Conservation (phyloP, 2,329 filamentous ascomycete species). For the Coniochaeta pulveracea region DNA sequence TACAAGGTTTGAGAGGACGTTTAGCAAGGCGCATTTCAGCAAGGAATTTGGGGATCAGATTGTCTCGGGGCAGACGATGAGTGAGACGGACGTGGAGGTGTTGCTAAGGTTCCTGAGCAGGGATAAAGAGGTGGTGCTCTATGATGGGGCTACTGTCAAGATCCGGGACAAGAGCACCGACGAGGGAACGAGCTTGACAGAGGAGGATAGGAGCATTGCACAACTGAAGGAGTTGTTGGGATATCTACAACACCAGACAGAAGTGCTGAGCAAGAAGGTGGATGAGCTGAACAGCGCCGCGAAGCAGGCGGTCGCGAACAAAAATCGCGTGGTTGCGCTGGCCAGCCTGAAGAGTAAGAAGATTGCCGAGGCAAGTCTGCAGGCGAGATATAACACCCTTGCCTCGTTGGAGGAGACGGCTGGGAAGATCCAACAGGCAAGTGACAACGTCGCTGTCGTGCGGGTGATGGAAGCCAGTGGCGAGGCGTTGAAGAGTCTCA, state of each 20-base stretch:
- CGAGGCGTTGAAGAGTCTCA: slow-evolving; percentile 59
- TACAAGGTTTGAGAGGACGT: slow-evolving; percentile 53
- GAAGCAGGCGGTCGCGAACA: slow-evolving; percentile 56
- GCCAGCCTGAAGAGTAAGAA: slow-evolving; percentile 77
- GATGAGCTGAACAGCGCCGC: slow-evolving; percentile 53
- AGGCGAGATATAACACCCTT: slow-evolving; percentile 61
- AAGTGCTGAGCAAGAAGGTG: slow-evolving; percentile 54
- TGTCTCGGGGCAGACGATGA: slow-evolving; percentile 34
- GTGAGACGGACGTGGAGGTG: slow-evolving; percentile 55
- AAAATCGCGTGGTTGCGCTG: slow-evolving; percentile 66
- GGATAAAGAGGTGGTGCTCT: slow-evolving; percentile 48
- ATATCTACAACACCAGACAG: slow-evolving; percentile 63
- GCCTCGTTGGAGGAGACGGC: slow-evolving; percentile 76
- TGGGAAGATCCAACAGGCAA: slow-evolving; percentile 72
- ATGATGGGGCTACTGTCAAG: slow-evolving; percentile 61
- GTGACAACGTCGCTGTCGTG: slow-evolving; percentile 74
- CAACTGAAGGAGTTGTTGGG: slow-evolving; percentile 70
- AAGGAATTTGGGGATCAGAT: slow-evolving; percentile 43
- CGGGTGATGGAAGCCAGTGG: slow-evolving; percentile 72
- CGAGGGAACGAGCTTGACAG: slow-evolving; percentile 41
- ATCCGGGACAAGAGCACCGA: slow-evolving; percentile 43
- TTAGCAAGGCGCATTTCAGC: slow-evolving; percentile 54
- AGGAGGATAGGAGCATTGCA: slow-evolving; percentile 73
- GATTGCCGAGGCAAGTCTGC: slow-evolving; percentile 61
- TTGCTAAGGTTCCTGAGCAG: slow-evolving; percentile 59